A percentile compares a stretch with the other conserved stretches of the same genome.
These are phyloP conservation scores for Colletotrichum paranaense DNA, from an alignment of 2,329 filamentous ascomycete genomes.

Conservation along the genomic window DNA sequence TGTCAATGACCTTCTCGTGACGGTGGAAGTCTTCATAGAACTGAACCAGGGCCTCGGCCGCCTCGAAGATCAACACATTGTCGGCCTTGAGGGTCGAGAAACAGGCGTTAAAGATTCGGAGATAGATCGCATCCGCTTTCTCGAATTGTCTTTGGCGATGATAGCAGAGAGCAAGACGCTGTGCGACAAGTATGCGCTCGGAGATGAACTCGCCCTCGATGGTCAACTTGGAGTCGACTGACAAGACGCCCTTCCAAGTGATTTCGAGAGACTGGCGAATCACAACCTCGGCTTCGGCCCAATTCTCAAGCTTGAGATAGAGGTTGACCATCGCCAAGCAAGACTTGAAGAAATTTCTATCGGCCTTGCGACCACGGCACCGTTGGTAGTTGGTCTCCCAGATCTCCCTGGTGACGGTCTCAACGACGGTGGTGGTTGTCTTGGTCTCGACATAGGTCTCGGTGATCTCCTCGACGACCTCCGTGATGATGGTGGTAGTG, in stretches of 20 bases:
- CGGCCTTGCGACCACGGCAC: conserved; percentile 47
- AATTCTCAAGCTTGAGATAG: conserved; percentile 45
- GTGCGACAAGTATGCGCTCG: conserved; percentile 48
- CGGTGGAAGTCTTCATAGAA: conserved; percentile 44
- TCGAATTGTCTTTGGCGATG: conserved; percentile 49
- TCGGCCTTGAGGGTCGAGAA: conserved; percentile 45
- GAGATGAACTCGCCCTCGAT: conserved; percentile 45
- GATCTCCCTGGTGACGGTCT: conserved; percentile 48
- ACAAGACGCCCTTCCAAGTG: conserved; percentile 51
- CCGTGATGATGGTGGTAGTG: conserved; percentile 50
- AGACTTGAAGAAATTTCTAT: conserved; percentile 48
- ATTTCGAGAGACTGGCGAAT: conserved; percentile 50
- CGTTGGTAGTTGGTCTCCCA: conserved; percentile 49
- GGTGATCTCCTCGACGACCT: conserved; percentile 52
- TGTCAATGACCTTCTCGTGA: conserved; percentile 50
- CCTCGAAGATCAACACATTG: conserved; percentile 43
- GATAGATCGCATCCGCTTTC: conserved; percentile 49
- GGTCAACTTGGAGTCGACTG: conserved; percentile 42
- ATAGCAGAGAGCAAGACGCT: conserved; percentile 49
- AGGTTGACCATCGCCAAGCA: conserved; percentile 48
- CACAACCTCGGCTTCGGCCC: conserved; percentile 48
- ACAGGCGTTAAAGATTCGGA: conserved; percentile 50
- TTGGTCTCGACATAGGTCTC: conserved; percentile 47
- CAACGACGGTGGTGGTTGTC: conserved; percentile 48
- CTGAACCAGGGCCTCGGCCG: conserved; percentile 43